Base-by-base conservation (phyloP, 2,329 filamentous ascomycete species). In the Colletotrichum sp. region DNA sequence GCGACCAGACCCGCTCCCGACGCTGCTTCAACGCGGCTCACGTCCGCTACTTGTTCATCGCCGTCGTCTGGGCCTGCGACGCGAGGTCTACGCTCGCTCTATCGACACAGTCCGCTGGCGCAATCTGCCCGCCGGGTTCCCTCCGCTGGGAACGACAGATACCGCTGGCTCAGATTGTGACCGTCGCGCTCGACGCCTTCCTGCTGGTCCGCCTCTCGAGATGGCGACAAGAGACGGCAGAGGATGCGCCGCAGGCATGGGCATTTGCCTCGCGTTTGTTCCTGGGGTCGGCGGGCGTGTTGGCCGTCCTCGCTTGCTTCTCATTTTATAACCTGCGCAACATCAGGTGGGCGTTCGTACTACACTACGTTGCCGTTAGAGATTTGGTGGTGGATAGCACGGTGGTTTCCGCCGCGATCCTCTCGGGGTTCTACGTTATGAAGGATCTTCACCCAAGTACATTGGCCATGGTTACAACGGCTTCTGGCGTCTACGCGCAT, bases 41-140 rank as follows among this genome's bases (percentile, higher is more conserved):
- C 24, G 8, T 77, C 12, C 64, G 78, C 52, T 82, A 81, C 71
- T 52, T 76, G 21, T 4, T 79, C 18, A 69, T 83, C 6, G 79
- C 83, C 18, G 52, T 83, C 7, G 28, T 79, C 7, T 85, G 84
- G 84, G 83, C 81, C 7, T 72, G 81, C n/a, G 81, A 81, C 5
- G 78, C 82, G 55, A 78, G 81, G 14, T 66, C 81, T 7, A 81
- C 81, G 10, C 78, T 81, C 43, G 75, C 78, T 16, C 79, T 81
- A 2, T 78, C 80, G 4, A 80, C 81, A 71, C 78, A 75, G 32
- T 72, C 71, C 1, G 79, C 82, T 2, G 80, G 82, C 39, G 82
- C 79, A 39, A 82, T 84, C 36, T 84, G 83, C 69, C 82, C 83
- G 7, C 39, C 74, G 6, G 81, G 81, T 10, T 39, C 55, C 48